Percentiles rank a stretch among this genome's conserved stretches.
phyloP scores from a whole-genome alignment of 108 stramenopile genomes.

The Nannochloropsis gaditana region DNA sequence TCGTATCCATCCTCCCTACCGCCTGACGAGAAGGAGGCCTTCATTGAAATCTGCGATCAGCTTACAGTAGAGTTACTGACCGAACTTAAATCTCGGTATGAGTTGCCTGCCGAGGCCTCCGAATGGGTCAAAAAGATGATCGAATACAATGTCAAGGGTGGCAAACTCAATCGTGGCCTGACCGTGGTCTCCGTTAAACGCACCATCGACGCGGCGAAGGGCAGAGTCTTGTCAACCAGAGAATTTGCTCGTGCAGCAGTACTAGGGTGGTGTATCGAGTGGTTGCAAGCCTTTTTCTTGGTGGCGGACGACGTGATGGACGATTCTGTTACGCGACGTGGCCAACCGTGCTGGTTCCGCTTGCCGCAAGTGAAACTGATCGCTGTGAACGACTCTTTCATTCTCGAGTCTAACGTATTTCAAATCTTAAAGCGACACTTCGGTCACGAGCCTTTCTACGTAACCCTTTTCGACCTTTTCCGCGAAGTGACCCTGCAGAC shows the following conservation, averaged over 20 bases:
- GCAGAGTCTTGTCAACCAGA: slow-evolving; percentile 14
- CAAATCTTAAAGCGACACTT: slow-evolving; percentile 73
- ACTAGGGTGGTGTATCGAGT: slow-evolving; percentile 76
- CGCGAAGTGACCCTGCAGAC: slow-evolving; percentile 80
- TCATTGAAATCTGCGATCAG: slow-evolving; percentile 29
- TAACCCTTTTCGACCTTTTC: slow-evolving; percentile 69
- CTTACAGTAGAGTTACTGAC: slow-evolving; percentile 31
- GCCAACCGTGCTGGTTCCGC: slow-evolving; percentile 86
- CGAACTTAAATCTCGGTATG: slow-evolving; percentile 52
- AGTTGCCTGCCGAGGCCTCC: slow-evolving; percentile 58
- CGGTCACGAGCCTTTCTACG: slow-evolving; percentile 66
- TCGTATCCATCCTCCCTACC: slow-evolving; percentile 36
- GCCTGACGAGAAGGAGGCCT: slow-evolving; percentile 29
- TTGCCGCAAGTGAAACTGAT: slow-evolving; percentile 64
- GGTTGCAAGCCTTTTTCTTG: slow-evolving; percentile 81
- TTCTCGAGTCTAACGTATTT: slow-evolving; percentile 85
- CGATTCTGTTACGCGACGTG: slow-evolving; percentile 85
- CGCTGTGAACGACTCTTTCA: slow-evolving; percentile 91
- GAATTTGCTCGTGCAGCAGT: slow-evolving; percentile 49
- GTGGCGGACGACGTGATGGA: slow-evolving; percentile 99
- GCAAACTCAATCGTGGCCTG: slow-evolving; percentile 85
- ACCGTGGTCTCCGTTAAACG: slow-evolving; percentile 66
- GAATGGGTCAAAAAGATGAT: slow-evolving; percentile 65
- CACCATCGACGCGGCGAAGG: slow-evolving; percentile 51
- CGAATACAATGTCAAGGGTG: slow-evolving; percentile 84